These are phyloP conservation scores for Coprinopsis sp. DNA, from an alignment of 768 basidiomycete genomes.

Conservation along the genomic window DNA sequence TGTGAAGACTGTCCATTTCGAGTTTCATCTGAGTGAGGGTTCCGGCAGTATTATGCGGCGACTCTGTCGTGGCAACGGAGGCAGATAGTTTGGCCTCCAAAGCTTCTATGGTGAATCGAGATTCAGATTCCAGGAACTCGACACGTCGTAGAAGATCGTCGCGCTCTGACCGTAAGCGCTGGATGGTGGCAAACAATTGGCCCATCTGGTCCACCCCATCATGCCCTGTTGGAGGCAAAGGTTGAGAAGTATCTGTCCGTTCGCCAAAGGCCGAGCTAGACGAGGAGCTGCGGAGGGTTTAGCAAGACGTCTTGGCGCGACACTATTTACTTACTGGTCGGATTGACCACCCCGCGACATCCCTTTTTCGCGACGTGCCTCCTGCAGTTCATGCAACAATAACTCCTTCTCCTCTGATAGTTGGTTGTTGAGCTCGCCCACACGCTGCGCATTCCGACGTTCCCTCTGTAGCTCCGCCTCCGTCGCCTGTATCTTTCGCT, in stretches of 20 bases:
- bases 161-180: slow-evolving; percentile 64
- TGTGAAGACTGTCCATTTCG: slow-evolving; percentile 26
- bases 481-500: slow-evolving; percentile 35
- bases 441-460: slow-evolving; percentile 30
- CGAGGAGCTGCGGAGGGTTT: too few relatives aligned
- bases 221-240: too few relatives aligned
- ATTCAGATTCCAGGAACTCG: slow-evolving; percentile 65
- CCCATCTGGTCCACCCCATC: slow-evolving; percentile 42
- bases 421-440: slow-evolving; percentile 40
- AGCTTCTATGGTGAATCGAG: slow-evolving; percentile 57
- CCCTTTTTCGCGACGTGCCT: slow-evolving; percentile 22
- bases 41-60: slow-evolving; percentile 15
- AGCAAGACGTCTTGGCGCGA: too few relatives aligned
- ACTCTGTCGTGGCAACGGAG: slow-evolving; percentile 18
- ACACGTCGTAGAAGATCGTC: slow-evolving; percentile 59
- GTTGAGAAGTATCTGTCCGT: background rate
- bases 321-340: slow-evolving; percentile 14
- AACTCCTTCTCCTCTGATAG: slow-evolving; percentile 55
- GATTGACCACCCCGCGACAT: slow-evolving; percentile 5
- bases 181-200: slow-evolving; percentile 55
- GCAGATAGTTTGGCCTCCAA: slow-evolving; percentile 45
- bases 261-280: background rate
- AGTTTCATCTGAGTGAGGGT: slow-evolving; percentile 23
- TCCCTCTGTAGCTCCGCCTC: slow-evolving; percentile 41
- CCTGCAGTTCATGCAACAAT: slow-evolving; percentile 39